Evolutionary conservation across 2,329 filamentous ascomycete genomes (phyloP).

Genomic region (Fusarium napiforme): DNA sequence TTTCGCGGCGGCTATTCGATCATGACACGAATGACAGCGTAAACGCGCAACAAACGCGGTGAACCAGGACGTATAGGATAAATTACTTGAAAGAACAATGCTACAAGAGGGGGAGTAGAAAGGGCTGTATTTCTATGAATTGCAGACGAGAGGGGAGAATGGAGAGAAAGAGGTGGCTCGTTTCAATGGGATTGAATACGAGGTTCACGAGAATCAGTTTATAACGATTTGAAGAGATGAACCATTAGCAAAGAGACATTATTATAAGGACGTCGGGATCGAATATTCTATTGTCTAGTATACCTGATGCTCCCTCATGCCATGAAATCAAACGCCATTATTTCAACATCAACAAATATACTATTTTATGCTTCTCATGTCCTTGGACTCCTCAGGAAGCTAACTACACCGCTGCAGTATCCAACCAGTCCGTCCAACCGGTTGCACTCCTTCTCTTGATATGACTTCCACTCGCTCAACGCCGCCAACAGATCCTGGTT

Average conservation of each 20-base stretch:
- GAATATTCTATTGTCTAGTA: conserved; percentile 22
- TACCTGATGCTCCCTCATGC: conserved; percentile 16
- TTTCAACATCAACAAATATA: neutral
- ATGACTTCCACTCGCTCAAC: conserved; percentile 75
- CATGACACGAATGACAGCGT: conserved; percentile 7
- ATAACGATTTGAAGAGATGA: conserved; percentile 23
- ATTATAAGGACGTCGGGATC: neutral
- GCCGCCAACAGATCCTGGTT: conserved; percentile 65
- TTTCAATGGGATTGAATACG: conserved; percentile 12
- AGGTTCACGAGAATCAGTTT: conserved; percentile 21
- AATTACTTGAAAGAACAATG: neutral
- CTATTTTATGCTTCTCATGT: conserved; percentile 51
- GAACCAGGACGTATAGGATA: conserved; percentile 16
- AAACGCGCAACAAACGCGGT: conserved; percentile 28
- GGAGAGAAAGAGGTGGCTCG: neutral
- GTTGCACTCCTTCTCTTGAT: conserved; percentile 76
- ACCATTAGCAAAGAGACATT: conserved; percentile 6
- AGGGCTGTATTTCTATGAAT: conserved; percentile 23
- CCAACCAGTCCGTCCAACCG: conserved; percentile 82
- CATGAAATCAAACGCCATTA: conserved; percentile 21
- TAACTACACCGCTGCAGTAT: conserved; percentile 87
- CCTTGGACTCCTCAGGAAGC: conserved; percentile 76
- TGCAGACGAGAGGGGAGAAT: conserved; percentile 11
- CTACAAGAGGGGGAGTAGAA: conserved; percentile 17
- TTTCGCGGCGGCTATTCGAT: conserved; percentile 13